Percentiles rank a stretch among this genome's conserved stretches.
These are phyloP conservation scores for Colletotrichum sp. DNA, from an alignment of 2,329 filamentous ascomycete species.

Conservation along the genomic window DNA sequence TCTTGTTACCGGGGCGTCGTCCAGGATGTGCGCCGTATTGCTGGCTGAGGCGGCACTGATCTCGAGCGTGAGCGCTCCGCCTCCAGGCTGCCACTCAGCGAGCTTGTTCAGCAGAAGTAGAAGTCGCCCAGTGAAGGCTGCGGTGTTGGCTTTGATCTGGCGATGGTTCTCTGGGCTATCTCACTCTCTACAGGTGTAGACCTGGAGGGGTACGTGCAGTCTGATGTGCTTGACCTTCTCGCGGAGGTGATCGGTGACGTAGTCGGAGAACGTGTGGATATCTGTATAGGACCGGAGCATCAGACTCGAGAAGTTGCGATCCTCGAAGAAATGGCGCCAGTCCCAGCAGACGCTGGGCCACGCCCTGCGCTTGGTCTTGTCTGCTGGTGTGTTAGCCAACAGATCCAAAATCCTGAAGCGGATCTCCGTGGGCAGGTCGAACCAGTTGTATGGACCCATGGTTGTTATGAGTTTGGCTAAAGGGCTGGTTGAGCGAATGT, in stretches of 20 bases:
- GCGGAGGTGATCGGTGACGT: not conserved
- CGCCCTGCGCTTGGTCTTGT: not conserved
- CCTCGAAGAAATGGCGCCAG: not conserved
- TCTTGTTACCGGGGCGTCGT: not conserved
- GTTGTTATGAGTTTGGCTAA: rapidly evolving
- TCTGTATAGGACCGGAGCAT: not conserved
- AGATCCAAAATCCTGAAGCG: not conserved
- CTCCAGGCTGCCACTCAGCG: not conserved
- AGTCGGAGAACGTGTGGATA: not conserved
- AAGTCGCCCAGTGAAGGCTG: not conserved
- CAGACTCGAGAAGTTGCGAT: not conserved
- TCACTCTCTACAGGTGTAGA: not conserved
- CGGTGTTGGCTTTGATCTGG: not conserved
- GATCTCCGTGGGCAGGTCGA: not conserved
- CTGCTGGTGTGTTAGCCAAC: not conserved
- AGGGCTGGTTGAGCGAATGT: not conserved
- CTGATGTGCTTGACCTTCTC: not conserved
- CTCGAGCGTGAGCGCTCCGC: not conserved
- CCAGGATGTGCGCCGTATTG: not conserved
- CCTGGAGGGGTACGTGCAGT: not conserved
- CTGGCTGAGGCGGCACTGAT: not conserved
- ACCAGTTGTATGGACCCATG: not conserved
- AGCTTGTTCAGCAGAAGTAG: not conserved
- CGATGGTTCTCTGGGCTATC: not conserved
- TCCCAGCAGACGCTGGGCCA: not conserved